phyloP scores from a whole-genome alignment of 2,329 filamentous ascomycete genomes.

The Aspergillus sp. region DNA sequence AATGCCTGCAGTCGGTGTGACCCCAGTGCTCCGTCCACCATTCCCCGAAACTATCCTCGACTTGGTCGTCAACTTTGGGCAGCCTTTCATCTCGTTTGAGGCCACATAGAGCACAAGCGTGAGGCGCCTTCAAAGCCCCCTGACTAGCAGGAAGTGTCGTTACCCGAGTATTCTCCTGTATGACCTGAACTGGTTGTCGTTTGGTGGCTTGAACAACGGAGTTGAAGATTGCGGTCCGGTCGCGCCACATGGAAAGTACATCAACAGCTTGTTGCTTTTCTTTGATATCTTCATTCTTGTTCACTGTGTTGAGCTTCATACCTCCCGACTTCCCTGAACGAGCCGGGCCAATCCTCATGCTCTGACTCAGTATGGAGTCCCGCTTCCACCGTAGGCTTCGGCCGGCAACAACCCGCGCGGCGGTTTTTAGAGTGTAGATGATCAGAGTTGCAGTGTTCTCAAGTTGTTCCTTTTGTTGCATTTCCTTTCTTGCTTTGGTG shows the following conservation, averaged over 20 bases:
- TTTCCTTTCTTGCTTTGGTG: slow-evolving; percentile 65
- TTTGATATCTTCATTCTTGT: slow-evolving; percentile 76
- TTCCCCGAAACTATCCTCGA: slow-evolving; percentile 91
- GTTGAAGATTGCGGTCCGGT: slow-evolving; percentile 72
- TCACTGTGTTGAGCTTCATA: slow-evolving; percentile 88
- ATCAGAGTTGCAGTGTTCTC: slow-evolving; percentile 28
- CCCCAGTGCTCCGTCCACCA: slow-evolving; percentile 95
- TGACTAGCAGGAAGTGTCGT: slow-evolving; percentile 62
- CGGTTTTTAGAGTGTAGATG: slow-evolving; percentile 52
- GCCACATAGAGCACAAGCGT: slow-evolving; percentile 82
- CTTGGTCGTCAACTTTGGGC: slow-evolving; percentile 69
- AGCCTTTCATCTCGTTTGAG: slow-evolving; percentile 85
- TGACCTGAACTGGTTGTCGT: slow-evolving; percentile 62
- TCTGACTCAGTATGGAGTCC: slow-evolving; percentile 79
- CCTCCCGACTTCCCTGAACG: slow-evolving; percentile 70
- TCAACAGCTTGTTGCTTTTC: slow-evolving; percentile 86
- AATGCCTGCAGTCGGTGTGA: slow-evolving; percentile 75
- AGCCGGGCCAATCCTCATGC: slow-evolving; percentile 80
- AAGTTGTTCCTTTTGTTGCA: slow-evolving; percentile 44
- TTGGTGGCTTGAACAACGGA: slow-evolving; percentile 54
- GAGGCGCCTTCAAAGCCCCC: slow-evolving; percentile 71
- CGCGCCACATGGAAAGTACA: slow-evolving; percentile 72
- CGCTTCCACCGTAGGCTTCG: slow-evolving; percentile 88
- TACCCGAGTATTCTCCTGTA: slow-evolving; percentile 69
- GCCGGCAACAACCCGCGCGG: slow-evolving; percentile 79